These are phyloP conservation scores for Sonneratia alba DNA, from an alignment of 345 rosid genomes.

Conservation along the genomic window DNA sequence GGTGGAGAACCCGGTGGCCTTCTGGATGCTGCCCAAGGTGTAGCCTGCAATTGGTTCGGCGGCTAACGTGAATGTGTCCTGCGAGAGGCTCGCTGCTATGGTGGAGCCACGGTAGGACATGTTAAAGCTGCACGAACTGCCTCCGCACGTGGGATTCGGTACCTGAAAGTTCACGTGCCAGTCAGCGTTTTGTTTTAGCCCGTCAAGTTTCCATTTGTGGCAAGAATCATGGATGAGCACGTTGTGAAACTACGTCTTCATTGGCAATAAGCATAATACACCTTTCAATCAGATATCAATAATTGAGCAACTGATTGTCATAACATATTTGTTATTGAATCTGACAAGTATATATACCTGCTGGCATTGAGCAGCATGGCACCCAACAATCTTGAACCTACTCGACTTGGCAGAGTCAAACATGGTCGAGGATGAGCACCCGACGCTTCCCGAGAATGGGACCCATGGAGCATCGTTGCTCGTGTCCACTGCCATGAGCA, in stretches of 20 bases:
- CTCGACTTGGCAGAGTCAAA: conserved; percentile 37
- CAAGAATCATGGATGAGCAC: background rate
- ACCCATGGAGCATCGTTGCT: conserved; percentile 88
- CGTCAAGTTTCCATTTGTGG: background rate
- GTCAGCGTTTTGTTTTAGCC: background rate
- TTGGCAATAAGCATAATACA: too few relatives aligned
- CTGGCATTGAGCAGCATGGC: conserved; percentile 67
- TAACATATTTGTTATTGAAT: too few relatives aligned
- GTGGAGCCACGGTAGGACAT: conserved; percentile 70
- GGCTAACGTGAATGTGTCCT: conserved; percentile 54
- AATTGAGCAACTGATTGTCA: too few relatives aligned
- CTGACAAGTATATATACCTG: conserved; percentile 35
- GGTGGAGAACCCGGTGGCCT: conserved; percentile 53
- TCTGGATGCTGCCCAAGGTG: conserved; percentile 77
- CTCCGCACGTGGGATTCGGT: conserved; percentile 55
- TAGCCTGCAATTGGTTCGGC: conserved; percentile 47
- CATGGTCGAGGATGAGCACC: conserved; percentile 58
- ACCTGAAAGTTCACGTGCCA: conserved; percentile 27
- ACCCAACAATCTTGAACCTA: conserved; percentile 43
- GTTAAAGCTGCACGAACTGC: conserved; percentile 58
- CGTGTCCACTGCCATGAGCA: conserved; percentile 85
- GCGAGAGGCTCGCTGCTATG: conserved; percentile 56
- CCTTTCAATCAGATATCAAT: too few relatives aligned
- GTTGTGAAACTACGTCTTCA: too few relatives aligned
- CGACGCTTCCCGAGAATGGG: conserved; percentile 68